Evolutionary conservation across 1,284 basidiomycete species (phyloP).

Genomic region (Cryptococcus sp.): DNA sequence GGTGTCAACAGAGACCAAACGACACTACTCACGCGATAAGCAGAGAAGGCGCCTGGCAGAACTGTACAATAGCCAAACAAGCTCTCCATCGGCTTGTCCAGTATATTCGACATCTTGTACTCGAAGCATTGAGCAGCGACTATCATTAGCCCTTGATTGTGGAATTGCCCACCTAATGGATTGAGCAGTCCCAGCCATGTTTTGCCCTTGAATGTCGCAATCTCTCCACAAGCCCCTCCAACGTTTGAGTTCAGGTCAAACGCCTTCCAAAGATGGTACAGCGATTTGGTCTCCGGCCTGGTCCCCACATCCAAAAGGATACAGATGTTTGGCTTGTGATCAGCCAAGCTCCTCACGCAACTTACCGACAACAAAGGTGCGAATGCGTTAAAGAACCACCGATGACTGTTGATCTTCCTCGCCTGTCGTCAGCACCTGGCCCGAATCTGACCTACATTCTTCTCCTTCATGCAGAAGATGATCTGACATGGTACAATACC

Average conservation of each 20-base stretch:
- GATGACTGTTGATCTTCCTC: slow-evolving; percentile 95
- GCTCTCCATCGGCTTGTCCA: slow-evolving; percentile 91
- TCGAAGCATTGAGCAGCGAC: slow-evolving; percentile 93
- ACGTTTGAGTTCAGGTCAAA: slow-evolving; percentile 91
- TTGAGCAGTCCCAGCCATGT: slow-evolving; percentile 74
- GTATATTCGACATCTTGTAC: slow-evolving; percentile 80
- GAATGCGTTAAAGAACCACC: slow-evolving; percentile 95
- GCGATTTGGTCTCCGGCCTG: slow-evolving; percentile 65
- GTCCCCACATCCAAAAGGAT: slow-evolving; percentile 85
- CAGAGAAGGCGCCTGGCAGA: slow-evolving; percentile 85
- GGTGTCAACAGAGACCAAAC: slow-evolving; percentile 4
- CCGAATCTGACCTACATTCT: slow-evolving; percentile 71
- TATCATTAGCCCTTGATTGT: slow-evolving; percentile 30
- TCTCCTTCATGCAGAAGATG: slow-evolving; percentile 67
- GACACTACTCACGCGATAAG: slow-evolving; percentile 53
- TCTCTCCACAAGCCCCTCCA: slow-evolving; percentile 91
- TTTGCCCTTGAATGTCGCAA: slow-evolving; percentile 86
- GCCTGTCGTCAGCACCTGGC: slow-evolving; percentile 46
- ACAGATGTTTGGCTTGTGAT: slow-evolving; percentile 58
- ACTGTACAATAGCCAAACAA: slow-evolving; percentile 84
- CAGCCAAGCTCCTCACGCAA: slow-evolving; percentile 7
- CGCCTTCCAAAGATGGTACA: slow-evolving; percentile 90
- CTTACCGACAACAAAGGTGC: slow-evolving; percentile 35
- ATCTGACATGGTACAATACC: slow-evolving; percentile 87
- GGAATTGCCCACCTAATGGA: slow-evolving; percentile 60